phyloP scores from a whole-genome alignment of 257 asterid species.

The Ocimum tenuiflorum region DNA sequence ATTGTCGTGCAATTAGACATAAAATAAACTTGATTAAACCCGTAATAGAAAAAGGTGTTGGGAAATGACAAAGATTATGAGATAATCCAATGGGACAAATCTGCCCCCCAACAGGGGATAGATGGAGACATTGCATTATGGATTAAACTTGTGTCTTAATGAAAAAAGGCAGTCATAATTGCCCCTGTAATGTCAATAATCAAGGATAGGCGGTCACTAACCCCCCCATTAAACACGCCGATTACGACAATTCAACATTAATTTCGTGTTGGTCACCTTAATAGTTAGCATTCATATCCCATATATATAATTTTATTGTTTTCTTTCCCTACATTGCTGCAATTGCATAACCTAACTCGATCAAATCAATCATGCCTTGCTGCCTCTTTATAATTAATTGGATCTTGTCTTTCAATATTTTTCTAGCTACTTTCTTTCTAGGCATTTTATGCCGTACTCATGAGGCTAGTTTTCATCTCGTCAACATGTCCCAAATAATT shows the following conservation, averaged over 20 bases:
- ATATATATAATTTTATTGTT: not conserved
- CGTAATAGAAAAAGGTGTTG: conserved; percentile 12
- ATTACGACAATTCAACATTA: conserved; percentile 28
- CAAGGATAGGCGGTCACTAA: no score
- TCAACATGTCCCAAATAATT: no score
- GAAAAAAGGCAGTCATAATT: conserved; percentile 29
- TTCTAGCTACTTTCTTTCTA: no score
- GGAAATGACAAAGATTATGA: conserved; percentile 21
- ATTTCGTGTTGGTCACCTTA: conserved; percentile 25
- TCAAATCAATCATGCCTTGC: not conserved
- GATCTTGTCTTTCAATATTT: not conserved
- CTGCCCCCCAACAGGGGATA: conserved; percentile 33
- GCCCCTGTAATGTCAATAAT: not conserved
- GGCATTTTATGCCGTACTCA: no score
- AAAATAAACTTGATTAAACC: conserved; percentile 19
- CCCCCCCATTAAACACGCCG: not conserved
- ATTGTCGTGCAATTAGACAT: conserved; percentile 19
- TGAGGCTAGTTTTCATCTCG: not conserved
- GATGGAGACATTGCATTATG: conserved; percentile 32
- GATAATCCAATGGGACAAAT: conserved; percentile 20
- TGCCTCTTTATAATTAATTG: not conserved
- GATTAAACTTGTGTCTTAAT: conserved; percentile 35
- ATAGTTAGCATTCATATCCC: conserved; percentile 24
- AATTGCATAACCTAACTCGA: not conserved
- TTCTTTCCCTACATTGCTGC: no score